Evolutionary conservation across 768 basidiomycete species (phyloP), one percentile per base, ranked within the genome.

Genomic region (Termitomyces sp.): DNA sequence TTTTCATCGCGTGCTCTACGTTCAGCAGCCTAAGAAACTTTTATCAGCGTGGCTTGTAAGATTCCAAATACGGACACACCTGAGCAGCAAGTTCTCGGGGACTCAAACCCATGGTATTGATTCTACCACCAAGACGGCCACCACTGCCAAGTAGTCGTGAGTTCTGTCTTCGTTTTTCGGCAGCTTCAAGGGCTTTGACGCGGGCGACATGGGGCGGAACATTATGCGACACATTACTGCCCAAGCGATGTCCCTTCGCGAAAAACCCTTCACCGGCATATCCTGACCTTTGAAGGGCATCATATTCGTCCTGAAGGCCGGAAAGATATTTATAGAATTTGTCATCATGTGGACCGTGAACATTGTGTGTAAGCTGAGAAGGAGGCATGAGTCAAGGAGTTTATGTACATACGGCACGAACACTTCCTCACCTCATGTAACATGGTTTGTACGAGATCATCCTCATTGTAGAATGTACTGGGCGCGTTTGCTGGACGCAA

Each of bases 231-330:
- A 86, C 72, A 33, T 83, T 81, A 6, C 65, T 64, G n/a, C 93
- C 92, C 0, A 98, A 68, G 26, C 86, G 74, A 13, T 76, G 76
- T 1, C 95, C 95, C n/a, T 78, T 73, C 26, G 87, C 77, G 69
- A 85, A 85, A 80, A 97, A 98, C 3, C 94, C 95, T 70, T 97
- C 94, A 15, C 95, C 94, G 5, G 87, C 77, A 70, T 94, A 98
- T 0, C 94, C 95, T 15, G 84, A 85, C 20, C 84, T 78, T 62
- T 86, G 84, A 6, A 97, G 77, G 3, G 79, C 84, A 41, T 90
- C 88, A 63, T 87, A 94, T 72, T 97, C 95, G 55, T 93, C 88
- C 66, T 94, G 88, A 3, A 96, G 76, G 22, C 78, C 80, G 3
- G 81, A 75, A 5, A 92, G 80, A 62, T 82, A 81, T 56, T 87